Percentiles rank a stretch among this genome's conserved stretches.
Conservation (phyloP, 371 early-diverging fungal species). For the Mortierella sp. region DNA sequence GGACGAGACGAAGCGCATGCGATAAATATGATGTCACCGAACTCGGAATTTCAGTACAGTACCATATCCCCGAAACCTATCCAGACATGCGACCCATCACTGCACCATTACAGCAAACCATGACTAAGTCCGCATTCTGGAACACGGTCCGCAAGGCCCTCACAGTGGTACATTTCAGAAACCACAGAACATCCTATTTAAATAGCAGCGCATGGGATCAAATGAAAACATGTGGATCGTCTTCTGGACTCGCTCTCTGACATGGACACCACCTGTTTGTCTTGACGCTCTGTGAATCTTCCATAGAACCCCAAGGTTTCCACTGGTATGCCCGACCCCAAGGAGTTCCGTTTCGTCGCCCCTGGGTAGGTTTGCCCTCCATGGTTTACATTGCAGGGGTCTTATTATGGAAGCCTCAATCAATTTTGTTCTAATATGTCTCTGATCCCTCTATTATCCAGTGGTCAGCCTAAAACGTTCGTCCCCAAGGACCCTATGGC, state of each 20-base stretch:
- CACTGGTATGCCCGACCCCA: slow-evolving; percentile 71
- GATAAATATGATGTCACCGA: not conserved
- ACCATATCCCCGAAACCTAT: not conserved
- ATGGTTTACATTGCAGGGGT: too few relatives aligned
- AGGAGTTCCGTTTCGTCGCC: slow-evolving; percentile 70
- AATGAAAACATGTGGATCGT: not conserved
- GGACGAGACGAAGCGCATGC: not conserved
- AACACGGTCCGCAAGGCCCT: slow-evolving; percentile 57
- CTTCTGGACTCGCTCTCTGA: not conserved
- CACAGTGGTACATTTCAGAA: slow-evolving; percentile 36
- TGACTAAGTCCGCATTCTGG: slow-evolving; percentile 55
- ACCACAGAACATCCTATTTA: too few relatives aligned
- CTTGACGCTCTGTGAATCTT: not conserved
- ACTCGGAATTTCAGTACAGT: not conserved
- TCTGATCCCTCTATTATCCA: not conserved
- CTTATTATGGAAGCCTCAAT: too few relatives aligned
- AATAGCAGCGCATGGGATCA: not conserved
- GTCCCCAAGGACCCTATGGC: slow-evolving; percentile 65
- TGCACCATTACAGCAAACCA: slow-evolving; percentile 9
- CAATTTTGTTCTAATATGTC: too few relatives aligned
- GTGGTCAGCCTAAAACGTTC: slow-evolving; percentile 65
- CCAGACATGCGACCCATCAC: too few relatives aligned
- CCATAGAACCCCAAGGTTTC: slow-evolving; percentile 69
- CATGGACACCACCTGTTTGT: not conserved
- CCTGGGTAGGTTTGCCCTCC: slow-evolving; percentile 57